phyloP scores from a whole-genome alignment of 352 stramenopile species.

The Achlya hypogyna region DNA sequence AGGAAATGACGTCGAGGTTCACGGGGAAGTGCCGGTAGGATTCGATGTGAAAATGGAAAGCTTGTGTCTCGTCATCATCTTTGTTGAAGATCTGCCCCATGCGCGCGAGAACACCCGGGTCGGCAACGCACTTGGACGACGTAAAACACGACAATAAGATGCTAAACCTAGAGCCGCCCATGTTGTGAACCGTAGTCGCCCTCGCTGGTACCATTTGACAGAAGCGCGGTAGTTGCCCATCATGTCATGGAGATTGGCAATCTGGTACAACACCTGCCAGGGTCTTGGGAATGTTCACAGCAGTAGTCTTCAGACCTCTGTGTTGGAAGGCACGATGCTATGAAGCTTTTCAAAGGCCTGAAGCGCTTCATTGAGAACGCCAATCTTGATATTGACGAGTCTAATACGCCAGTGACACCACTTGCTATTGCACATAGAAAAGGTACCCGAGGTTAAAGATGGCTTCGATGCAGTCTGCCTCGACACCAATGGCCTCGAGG shows the following conservation, averaged over 20 bases:
- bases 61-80: slow-evolving; percentile 88
- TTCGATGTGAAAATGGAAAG: slow-evolving; percentile 94
- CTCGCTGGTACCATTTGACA: slow-evolving; percentile 73
- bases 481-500: slow-evolving; percentile 90
- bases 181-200: neutral
- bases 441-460: slow-evolving; percentile 93
- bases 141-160: slow-evolving; percentile 90
- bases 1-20: slow-evolving; percentile 95
- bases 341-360: slow-evolving; percentile 96
- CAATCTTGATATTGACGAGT: slow-evolving; percentile 83
- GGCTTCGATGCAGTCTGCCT: slow-evolving; percentile 91
- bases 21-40: slow-evolving; percentile 92
- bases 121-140: slow-evolving; percentile 52
- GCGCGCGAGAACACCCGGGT: slow-evolving; percentile 70
- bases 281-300: neutral
- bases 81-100: slow-evolving; percentile 94
- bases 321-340: slow-evolving; percentile 88
- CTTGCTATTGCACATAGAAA: slow-evolving; percentile 37
- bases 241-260: slow-evolving; percentile 91
- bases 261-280: slow-evolving; percentile 88
- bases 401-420: slow-evolving; percentile 20
- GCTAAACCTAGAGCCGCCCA: slow-evolving; percentile 47
- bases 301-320: slow-evolving; percentile 24
- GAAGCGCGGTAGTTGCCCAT: slow-evolving; percentile 82
- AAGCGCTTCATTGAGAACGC: slow-evolving; percentile 83